A percentile compares a stretch with the other conserved stretches of the same genome.
Conservation (phyloP, 2,329 filamentous ascomycete genomes). For the Exophiala phaeomuriformis region DNA sequence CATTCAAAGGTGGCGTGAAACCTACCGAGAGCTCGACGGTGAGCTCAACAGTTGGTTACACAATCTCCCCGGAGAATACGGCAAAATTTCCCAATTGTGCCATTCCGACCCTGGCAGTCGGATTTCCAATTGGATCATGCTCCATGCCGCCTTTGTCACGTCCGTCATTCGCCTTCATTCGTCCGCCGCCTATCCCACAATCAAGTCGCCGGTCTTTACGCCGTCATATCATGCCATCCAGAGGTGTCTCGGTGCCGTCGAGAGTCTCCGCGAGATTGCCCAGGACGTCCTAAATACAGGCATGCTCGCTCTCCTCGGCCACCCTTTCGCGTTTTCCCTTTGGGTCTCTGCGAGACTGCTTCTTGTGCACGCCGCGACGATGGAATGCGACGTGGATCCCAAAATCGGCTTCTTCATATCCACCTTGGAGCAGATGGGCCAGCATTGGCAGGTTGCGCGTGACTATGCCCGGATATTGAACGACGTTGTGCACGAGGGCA, state of each 20-base stretch:
- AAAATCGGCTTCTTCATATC: conserved; percentile 78
- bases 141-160: conserved; percentile 86
- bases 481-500: conserved; percentile 69
- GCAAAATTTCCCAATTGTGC: conserved; percentile 73
- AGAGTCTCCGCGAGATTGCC: conserved; percentile 70
- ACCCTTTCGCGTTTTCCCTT: conserved; percentile 82
- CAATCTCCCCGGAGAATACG: conserved; percentile 71
- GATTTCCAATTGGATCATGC: conserved; percentile 68
- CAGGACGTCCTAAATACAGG: conserved; percentile 69
- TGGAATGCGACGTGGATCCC: conserved; percentile 56
- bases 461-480: conserved; percentile 73
- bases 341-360: conserved; percentile 76
- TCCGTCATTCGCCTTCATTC: conserved; percentile 86
- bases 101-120: conserved; percentile 45
- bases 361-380: conserved; percentile 72
- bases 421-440: conserved; percentile 70
- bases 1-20: conserved; percentile 81
- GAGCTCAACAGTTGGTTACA: conserved; percentile 77
- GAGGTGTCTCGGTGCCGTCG: conserved; percentile 72
- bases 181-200: conserved; percentile 85
- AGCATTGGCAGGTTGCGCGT: conserved; percentile 76
- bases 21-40: conserved; percentile 77
- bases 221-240: conserved; percentile 77
- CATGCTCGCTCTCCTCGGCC: conserved; percentile 72
- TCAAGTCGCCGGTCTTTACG: conserved; percentile 79